A percentile compares a stretch with the other conserved stretches of the same genome.
Evolutionary conservation across 371 early-diverging fungal species (phyloP).

Genomic region (Synchytrium microbalum): DNA sequence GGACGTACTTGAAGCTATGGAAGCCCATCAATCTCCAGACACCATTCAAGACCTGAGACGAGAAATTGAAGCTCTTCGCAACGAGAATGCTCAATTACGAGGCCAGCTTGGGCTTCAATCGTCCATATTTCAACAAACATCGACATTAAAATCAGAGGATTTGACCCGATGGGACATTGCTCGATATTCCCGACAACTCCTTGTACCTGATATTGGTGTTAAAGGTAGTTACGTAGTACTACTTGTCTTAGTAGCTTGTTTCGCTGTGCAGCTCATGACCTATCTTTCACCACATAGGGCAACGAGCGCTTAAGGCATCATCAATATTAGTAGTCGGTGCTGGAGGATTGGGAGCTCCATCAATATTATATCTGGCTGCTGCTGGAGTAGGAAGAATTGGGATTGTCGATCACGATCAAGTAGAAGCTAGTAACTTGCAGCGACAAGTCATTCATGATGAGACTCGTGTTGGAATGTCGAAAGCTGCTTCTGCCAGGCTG

Average conservation of each 20-base stretch:
- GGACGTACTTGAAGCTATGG: no score
- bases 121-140: background rate
- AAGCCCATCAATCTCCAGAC: no score
- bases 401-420: slow-evolving; percentile 90
- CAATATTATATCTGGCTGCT: slow-evolving; percentile 82
- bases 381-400: slow-evolving; percentile 88
- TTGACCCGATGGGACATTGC: slow-evolving; percentile 35
- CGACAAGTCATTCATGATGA: slow-evolving; percentile 93
- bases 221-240: slow-evolving; percentile 39
- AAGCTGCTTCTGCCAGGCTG: slow-evolving; percentile 70
- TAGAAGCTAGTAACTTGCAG: slow-evolving; percentile 94
- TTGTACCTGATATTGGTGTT: slow-evolving; percentile 78
- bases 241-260: background rate
- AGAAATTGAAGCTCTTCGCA: background rate
- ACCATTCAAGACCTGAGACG: no score
- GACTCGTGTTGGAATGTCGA: slow-evolving; percentile 59
- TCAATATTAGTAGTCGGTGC: slow-evolving; percentile 90
- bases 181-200: slow-evolving; percentile 90
- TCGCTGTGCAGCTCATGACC: background rate
- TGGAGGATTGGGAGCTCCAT: slow-evolving; percentile 95
- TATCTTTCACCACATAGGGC: slow-evolving; percentile 47
- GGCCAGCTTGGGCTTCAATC: background rate
- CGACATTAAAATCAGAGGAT: background rate
- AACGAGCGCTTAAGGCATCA: slow-evolving; percentile 65
- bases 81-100: background rate